Base-by-base conservation (phyloP, 2,329 filamentous ascomycete genomes). In the Dothiorella sarmentorum region DNA sequence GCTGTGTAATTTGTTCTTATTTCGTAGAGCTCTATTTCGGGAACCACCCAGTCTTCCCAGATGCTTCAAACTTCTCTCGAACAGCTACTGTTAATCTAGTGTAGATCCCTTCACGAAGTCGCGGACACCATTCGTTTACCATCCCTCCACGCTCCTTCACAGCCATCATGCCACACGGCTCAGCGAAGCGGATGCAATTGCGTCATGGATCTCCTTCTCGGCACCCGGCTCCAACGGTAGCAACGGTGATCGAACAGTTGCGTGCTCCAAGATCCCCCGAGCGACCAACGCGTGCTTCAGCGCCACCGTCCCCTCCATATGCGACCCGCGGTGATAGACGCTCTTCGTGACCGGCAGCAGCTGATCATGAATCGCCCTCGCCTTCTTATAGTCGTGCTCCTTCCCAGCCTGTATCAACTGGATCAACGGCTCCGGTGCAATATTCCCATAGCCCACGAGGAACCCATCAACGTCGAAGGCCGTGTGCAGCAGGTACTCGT, bases 301-400 rank as follows among this genome's bases (percentile, higher is more conserved):
- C 7, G 68, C 66, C 26, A 81, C 78, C 1, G 79, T 82, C 2
- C 80, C 80, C 68, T 82, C 79, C 79, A 82, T 82, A 59, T 82
- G 80, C 9, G 78, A 81, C 9, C 79, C 80, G 5, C 79, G 76
- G 65, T 82, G 79, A 63, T 82, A 82, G 0, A 82, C 78, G n/a
- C 75, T 76, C 68, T 79, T 80, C 1, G 80, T 82, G 0, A 82
- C 71, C 1, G 79, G 80, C 3, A 82, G 67, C 2, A 82, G 69
- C 63, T 72, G 73, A 62, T 82, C 79, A 64, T 82, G 80, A n/a
- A 82, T 69, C 40, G 73, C 72, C 22, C 79, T 72, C 3, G 80
- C 79, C 58, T 70, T 74, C 55, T 69, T 69, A 63, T 82, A 82
- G 61, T 82, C 78, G 60, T 74, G 71, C 3, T 72, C 76, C 66